Evolutionary conservation across 257 asterid genomes (phyloP).

Genomic region (Fraxinus excelsior): DNA sequence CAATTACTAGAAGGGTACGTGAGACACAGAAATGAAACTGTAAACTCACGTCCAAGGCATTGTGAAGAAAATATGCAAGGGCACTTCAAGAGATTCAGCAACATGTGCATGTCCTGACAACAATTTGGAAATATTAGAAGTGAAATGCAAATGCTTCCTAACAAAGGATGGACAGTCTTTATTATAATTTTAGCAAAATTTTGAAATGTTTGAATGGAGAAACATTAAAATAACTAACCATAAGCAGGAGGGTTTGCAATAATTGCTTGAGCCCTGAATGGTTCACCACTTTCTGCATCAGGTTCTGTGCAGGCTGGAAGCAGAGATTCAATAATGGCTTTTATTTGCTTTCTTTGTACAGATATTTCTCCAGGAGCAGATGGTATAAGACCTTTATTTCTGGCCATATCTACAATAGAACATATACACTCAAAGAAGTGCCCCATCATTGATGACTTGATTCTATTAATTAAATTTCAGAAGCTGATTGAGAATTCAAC

Average conservation of each 20-base stretch:
- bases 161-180: constrained; percentile 3
- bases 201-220: background rate
- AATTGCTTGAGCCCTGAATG: constrained; percentile 96
- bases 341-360: constrained; percentile 76
- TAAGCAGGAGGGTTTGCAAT: constrained; percentile 99
- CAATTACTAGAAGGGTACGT: constrained; percentile 12
- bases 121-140: constrained; percentile 21
- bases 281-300: constrained; percentile 70
- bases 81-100: constrained; percentile 98
- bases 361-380: constrained; percentile 84
- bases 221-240: constrained; percentile 56
- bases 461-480: background rate
- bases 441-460: constrained; percentile 9
- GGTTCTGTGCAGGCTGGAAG: constrained; percentile 99
- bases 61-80: constrained; percentile 96
- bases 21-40: constrained; percentile 7
- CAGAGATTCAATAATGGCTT: constrained; percentile 90
- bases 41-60: constrained; percentile 99
- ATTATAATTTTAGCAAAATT: background rate
- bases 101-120: constrained; percentile 91
- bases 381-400: constrained; percentile 96
- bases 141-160: background rate
- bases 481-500: background rate
- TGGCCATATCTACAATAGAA: constrained; percentile 79
- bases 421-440: constrained; percentile 18